Evolutionary conservation across 2,329 filamentous ascomycete genomes (phyloP).

Genomic region (Neurospora sp.): DNA sequence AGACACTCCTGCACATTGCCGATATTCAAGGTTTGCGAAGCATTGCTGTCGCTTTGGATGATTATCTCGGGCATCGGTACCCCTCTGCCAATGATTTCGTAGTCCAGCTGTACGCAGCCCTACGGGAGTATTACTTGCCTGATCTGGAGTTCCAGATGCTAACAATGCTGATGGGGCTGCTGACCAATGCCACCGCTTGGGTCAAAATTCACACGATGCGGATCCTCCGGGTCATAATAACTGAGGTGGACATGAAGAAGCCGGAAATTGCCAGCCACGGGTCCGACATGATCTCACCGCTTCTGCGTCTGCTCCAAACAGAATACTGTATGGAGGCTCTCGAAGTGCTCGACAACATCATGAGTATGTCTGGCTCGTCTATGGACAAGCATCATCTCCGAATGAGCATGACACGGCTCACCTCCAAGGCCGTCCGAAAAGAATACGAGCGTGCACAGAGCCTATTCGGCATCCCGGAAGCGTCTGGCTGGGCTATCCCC

Average conservation of each 20-base stretch:
- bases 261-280: constrained; percentile 83
- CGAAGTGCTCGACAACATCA: constrained; percentile 86
- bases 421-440: constrained; percentile 76
- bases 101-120: constrained; percentile 58
- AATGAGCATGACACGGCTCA: constrained; percentile 94
- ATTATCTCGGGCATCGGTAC: constrained; percentile 59
- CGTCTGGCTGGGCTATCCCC: constrained; percentile 92
- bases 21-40: constrained; percentile 59
- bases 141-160: constrained; percentile 74
- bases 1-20: constrained; percentile 60
- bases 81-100: constrained; percentile 67
- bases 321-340: constrained; percentile 90
- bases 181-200: constrained; percentile 83
- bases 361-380: constrained; percentile 83
- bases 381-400: constrained; percentile 91
- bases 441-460: constrained; percentile 93
- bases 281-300: constrained; percentile 86
- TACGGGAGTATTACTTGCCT: constrained; percentile 72
- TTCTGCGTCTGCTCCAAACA: constrained; percentile 81
- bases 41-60: constrained; percentile 59
- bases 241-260: constrained; percentile 86
- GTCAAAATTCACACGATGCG: constrained; percentile 91
- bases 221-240: constrained; percentile 73
- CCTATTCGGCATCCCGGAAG: constrained; percentile 91
- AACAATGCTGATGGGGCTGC: constrained; percentile 79